Evolutionary conservation across 164 flowering plant genomes (phyloP).

Genomic region (Litsea cubeba): DNA sequence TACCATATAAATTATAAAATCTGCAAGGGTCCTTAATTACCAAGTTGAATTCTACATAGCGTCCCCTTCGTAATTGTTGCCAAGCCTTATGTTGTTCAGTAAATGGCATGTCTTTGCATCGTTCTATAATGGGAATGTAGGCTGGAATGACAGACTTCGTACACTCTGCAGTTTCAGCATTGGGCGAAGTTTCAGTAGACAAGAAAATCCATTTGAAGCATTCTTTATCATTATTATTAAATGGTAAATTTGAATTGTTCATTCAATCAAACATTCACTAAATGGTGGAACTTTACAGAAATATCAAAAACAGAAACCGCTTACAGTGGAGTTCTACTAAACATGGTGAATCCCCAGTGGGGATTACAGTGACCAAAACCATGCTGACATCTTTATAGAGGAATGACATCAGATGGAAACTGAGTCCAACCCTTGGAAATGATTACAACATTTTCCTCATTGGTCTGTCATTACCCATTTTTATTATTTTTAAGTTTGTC

Average conservation of each 20-base stretch:
- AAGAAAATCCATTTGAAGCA: not conserved
- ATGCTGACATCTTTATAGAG: not conserved
- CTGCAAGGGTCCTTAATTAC: constrained; percentile 29
- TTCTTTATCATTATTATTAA: not conserved
- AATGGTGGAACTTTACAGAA: not conserved
- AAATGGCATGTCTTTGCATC: constrained; percentile 73
- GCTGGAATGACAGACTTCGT: constrained; percentile 89
- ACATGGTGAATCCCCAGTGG: too few species aligned
- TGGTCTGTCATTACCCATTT: not conserved
- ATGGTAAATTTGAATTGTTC: not conserved
- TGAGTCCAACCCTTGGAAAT: not conserved
- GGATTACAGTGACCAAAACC: not conserved
- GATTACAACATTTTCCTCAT: not conserved
- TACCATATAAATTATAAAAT: not conserved
- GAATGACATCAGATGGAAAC: not conserved
- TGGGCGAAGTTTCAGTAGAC: not conserved
- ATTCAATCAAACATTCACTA: not conserved
- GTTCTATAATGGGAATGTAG: constrained; percentile 77
- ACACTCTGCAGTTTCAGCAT: constrained; percentile 61
- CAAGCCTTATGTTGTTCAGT: constrained; percentile 70
- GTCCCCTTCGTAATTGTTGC: constrained; percentile 95
- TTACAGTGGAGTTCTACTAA: too few species aligned
- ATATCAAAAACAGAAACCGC: not conserved
- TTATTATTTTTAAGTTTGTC: not conserved
- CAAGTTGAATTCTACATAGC: constrained; percentile 97